A percentile compares a stretch with the other conserved stretches of the same genome.
Evolutionary conservation across 208 protist species (phyloP).

Genomic region (Vickermania spadyakhi): DNA sequence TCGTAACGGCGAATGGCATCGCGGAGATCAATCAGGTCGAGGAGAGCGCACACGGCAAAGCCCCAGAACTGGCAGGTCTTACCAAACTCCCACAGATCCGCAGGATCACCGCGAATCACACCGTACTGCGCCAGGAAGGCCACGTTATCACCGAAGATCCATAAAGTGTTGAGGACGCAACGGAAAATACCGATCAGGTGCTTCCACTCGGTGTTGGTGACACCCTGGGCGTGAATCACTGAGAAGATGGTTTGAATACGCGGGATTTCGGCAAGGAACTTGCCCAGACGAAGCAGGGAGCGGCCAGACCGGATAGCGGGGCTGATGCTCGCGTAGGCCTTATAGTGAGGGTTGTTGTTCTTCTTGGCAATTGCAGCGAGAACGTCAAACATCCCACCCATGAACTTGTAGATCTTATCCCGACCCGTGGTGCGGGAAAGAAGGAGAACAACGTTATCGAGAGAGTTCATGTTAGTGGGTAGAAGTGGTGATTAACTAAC

Average conservation of each 20-base stretch:
- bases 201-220: slow-evolving; percentile 23
- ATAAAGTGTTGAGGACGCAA: slow-evolving; percentile 21
- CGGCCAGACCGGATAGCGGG: slow-evolving; percentile 19
- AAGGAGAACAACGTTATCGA: slow-evolving; percentile 14
- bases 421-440: slow-evolving; percentile 29
- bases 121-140: slow-evolving; percentile 18
- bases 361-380: background rate
- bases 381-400: slow-evolving; percentile 21
- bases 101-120: slow-evolving; percentile 5
- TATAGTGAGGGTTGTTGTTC: background rate
- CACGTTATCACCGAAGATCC: slow-evolving; percentile 33
- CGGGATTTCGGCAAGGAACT: slow-evolving; percentile 21
- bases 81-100: background rate
- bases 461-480: slow-evolving; percentile 4
- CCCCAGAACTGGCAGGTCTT: slow-evolving; percentile 19
- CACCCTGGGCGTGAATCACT: slow-evolving; percentile 27
- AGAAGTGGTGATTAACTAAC: no score
- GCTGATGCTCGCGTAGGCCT: slow-evolving; percentile 7
- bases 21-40: slow-evolving; percentile 33
- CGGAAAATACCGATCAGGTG: slow-evolving; percentile 48
- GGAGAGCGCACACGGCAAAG: slow-evolving; percentile 21
- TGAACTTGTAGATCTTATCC: slow-evolving; percentile 47
- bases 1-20: slow-evolving; percentile 16
- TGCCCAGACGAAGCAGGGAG: slow-evolving; percentile 40
- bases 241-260: slow-evolving; percentile 24